Evolutionary conservation across 441 rosid genomes (phyloP), one percentile per base, ranked within the genome.

Genomic region (Jatropha multifida): DNA sequence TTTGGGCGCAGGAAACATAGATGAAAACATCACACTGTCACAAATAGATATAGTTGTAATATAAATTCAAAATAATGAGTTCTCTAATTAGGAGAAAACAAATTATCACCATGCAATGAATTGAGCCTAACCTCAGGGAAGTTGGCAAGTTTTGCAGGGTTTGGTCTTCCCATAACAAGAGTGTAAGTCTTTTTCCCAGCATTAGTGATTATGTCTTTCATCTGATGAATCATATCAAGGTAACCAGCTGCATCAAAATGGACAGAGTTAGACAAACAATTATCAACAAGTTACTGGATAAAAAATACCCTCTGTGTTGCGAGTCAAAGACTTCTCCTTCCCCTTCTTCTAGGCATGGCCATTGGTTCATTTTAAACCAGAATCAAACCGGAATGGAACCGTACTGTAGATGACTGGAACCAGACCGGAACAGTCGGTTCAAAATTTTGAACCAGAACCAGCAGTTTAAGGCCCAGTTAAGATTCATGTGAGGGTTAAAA

Each of bases 61-160:
- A 20, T 27, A 74, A 68, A 32, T 67, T 48, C 55, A 65, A 73
- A 40, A 12, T 13, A 66, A 32, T 56, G 59, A 79, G 59, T 56
- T 48, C 40, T 13, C 40, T 63, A 73, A 63, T 49, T 51, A 48
- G 40, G 32, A 56, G 15, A 46, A 5, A 42, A 8, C 9, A 42
- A 73, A 44, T 62, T 27, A 58, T 68, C 56, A 7, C 14, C 13
- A 49, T 54, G 41, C 73, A 69, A 32, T 56, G 54, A 32, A 68
- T 46, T 17, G 65, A 77, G 55, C 59, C 63, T 76, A 80, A 89
- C 99, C 88, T 95, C 98, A 0, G 94, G 99, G 72, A 93, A 95
- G 83, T 95, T 95, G 37, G 98, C 99, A 68, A 95, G 96, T 83
- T 95, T 95, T 65, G 97, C 93, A n/a, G 98, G 96, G 77, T 95